Evolutionary conservation across 768 basidiomycete genomes (phyloP).

Genomic region (Tricholoma bakamatsutake): DNA sequence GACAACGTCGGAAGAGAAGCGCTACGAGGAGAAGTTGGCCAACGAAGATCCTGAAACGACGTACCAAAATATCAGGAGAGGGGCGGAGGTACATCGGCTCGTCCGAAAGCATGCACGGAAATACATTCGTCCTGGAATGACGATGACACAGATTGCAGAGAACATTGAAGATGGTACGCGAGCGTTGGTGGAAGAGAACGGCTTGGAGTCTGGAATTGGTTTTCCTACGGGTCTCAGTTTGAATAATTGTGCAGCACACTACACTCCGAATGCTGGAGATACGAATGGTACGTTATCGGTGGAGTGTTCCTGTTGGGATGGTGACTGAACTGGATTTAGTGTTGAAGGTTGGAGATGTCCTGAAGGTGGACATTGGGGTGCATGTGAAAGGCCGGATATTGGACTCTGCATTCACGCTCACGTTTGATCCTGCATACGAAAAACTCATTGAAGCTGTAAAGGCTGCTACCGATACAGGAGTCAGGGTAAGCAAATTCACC

Average conservation of each 20-base stretch:
- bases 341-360: conserved; percentile 74
- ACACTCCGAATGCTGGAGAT: conserved; percentile 92
- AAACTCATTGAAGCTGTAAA: conserved; percentile 85
- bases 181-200: conserved; percentile 87
- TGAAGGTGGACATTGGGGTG: conserved; percentile 97
- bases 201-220: conserved; percentile 80
- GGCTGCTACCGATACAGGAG: conserved; percentile 90
- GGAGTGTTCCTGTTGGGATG: neutral
- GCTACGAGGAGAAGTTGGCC: conserved; percentile 70
- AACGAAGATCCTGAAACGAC: conserved; percentile 80
- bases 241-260: conserved; percentile 96
- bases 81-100: conserved; percentile 93
- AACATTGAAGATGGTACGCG: conserved; percentile 90
- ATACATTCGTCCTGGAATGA: conserved; percentile 87
- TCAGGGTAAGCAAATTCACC: conserved; percentile 47
- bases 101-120: conserved; percentile 80
- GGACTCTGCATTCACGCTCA: conserved; percentile 94
- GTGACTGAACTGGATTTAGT: conserved; percentile 38
- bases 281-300: conserved; percentile 51
- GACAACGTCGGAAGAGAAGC: conserved; percentile 86
- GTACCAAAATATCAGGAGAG: conserved; percentile 86
- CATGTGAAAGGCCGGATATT: conserved; percentile 94
- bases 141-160: conserved; percentile 90
- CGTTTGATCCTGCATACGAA: conserved; percentile 86
- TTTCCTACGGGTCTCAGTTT: conserved; percentile 95